Percentiles rank a stretch among this genome's conserved stretches.
phyloP scores from a whole-genome alignment of 208 protist species.

The Wallacemonas sp. region DNA sequence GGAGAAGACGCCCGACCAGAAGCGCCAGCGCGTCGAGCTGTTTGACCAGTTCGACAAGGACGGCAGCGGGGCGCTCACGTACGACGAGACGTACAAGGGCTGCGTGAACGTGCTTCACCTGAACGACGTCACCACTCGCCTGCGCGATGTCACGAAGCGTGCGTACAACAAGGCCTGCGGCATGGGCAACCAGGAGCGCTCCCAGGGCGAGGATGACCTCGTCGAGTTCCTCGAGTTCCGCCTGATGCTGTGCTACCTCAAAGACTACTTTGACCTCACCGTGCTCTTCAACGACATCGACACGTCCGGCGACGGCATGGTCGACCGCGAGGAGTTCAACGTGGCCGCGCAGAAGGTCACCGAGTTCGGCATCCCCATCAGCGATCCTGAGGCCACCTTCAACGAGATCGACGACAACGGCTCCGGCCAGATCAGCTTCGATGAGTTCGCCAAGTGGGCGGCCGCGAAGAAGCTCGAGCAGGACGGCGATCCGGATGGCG shows the following conservation, averaged over 20 bases:
- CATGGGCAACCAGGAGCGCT: conserved; percentile 37
- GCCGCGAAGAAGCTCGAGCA: conserved; percentile 34
- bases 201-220: conserved; percentile 19
- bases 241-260: conserved; percentile 24
- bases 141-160: conserved; percentile 74
- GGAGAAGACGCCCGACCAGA: conserved; percentile 37
- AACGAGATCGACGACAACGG: conserved; percentile 52
- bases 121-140: conserved; percentile 61
- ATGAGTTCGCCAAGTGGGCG: conserved; percentile 59
- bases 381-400: conserved; percentile 38
- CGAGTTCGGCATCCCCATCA: conserved; percentile 38
- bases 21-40: conserved; percentile 57
- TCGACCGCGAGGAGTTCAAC: conserved; percentile 47
- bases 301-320: conserved; percentile 34
- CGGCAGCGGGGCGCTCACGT: conserved; percentile 44
- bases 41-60: conserved; percentile 78
- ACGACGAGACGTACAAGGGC: conserved; percentile 65
- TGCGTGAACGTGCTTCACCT: conserved; percentile 51
- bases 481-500: conserved; percentile 14
- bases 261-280: conserved; percentile 30
- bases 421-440: conserved; percentile 50
- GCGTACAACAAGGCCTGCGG: conserved; percentile 80
- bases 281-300: conserved; percentile 68
- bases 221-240: conserved; percentile 54
- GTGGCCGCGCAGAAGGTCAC: conserved; percentile 34